Base-by-base conservation (phyloP, 2,329 filamentous ascomycete species). In the Rutstroemia sydowiana region DNA sequence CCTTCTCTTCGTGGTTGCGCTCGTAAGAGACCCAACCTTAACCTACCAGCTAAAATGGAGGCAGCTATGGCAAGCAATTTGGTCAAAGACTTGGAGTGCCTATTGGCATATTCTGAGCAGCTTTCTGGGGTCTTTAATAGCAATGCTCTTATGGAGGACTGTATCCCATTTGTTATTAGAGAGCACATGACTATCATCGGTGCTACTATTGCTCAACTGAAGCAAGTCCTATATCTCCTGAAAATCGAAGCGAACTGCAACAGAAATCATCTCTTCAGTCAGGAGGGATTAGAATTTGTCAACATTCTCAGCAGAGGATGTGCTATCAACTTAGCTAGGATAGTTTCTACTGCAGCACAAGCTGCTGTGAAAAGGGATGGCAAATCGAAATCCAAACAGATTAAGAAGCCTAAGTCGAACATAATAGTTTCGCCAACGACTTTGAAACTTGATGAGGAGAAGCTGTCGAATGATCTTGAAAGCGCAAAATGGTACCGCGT, bases 51-150 rank as follows among this genome's bases (percentile, higher is more conserved):
- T 20, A 57, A 5, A 43, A 62, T 61, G 58, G 57, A 54, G 6
- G 32, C 18, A 3, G 21, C 13, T 18, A 51, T 49, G 9, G 39
- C 20, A 1, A 44, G 37, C 5, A 31, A 48, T 45, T 46, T 55
- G n/a, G 44, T 42, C 28, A 39, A 42, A 9, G 31, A 39, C 11
- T 18, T 57, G 23, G 51, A 49, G n/a, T 43, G 34, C 23, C 54
- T 57, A 3, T 44, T 45, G 18, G 39, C 13, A 7, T 64, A 60
- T 50, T 54, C 55, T n/a, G 49, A 39, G 7, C 49, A 59, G 30
- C 48, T 64, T 36, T 49, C 55, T 11, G 26, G 26, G 1, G 55
- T 62, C 20, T 55, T 62, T 11, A 55, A 60, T 50, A 59, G 54
- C 31, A 45, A 55, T 54, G 48, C 45, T 2, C 32, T 60, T 3